These are phyloP conservation scores for Amanita brunnescens DNA, from an alignment of 768 basidiomycete species.

Conservation along the genomic window DNA sequence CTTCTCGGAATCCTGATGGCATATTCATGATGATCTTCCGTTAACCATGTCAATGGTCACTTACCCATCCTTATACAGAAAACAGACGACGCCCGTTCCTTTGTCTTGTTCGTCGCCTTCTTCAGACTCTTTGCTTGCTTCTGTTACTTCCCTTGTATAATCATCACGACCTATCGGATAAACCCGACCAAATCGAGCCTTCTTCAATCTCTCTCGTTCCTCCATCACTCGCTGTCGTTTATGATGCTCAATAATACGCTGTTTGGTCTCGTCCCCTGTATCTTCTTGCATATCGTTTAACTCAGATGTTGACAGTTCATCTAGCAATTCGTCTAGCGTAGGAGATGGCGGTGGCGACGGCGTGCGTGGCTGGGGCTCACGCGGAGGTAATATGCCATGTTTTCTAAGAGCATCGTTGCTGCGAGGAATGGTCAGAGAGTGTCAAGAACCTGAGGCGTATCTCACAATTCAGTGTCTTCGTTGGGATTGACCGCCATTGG, in stretches of 20 bases:
- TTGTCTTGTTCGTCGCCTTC: conserved; percentile 54
- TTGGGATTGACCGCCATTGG: conserved; percentile 70
- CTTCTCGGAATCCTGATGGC: conserved; percentile 64
- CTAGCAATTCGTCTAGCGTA: conserved; percentile 56
- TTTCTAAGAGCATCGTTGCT: conserved; percentile 94
- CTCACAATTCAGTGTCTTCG: conserved; percentile 97
- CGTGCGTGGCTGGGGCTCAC: conserved; percentile 53
- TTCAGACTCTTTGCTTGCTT: conserved; percentile 70
- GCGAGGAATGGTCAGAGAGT: conserved; percentile 6
- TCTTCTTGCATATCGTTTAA: conserved; percentile 68
- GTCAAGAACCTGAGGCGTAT: not conserved
- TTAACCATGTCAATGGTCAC: conserved; percentile 18
- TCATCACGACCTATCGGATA: conserved; percentile 89
- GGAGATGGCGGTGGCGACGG: conserved; percentile 82
- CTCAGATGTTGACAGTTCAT: conserved; percentile 53
- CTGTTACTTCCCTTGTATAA: conserved; percentile 92
- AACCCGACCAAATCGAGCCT: conserved; percentile 72
- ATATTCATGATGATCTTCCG: not conserved
- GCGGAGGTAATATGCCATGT: conserved; percentile 82
- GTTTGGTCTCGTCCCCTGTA: conserved; percentile 64
- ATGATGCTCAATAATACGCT: conserved; percentile 61
- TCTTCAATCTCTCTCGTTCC: conserved; percentile 45
- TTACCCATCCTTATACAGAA: conserved; percentile 92
- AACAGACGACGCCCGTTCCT: conserved; percentile 91
- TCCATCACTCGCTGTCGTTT: conserved; percentile 57